phyloP scores from a whole-genome alignment of 805 yeast species.

The Geotrichum ghanense region DNA sequence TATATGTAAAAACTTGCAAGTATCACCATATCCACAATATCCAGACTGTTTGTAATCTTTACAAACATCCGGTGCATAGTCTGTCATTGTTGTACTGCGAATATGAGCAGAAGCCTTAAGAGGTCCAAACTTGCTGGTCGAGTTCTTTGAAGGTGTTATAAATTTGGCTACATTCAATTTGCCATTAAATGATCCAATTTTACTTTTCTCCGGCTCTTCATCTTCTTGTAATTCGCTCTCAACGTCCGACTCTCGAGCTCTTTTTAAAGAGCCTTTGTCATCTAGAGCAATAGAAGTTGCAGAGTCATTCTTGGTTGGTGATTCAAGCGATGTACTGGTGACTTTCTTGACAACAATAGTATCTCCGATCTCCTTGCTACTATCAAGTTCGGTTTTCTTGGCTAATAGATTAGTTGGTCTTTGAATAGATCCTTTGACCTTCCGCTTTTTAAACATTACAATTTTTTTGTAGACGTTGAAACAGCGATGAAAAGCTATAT shows the following conservation, averaged over 20 bases:
- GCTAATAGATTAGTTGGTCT: background rate
- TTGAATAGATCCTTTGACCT: background rate
- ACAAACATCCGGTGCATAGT: slow-evolving; percentile 89
- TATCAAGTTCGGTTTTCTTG: background rate
- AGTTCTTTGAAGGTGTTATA: background rate
- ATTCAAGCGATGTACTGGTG: no score
- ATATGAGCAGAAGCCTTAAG: slow-evolving; percentile 35
- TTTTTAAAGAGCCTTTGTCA: no score
- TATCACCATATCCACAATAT: slow-evolving; percentile 94
- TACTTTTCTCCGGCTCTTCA: background rate
- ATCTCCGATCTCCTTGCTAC: background rate
- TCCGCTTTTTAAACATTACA: background rate
- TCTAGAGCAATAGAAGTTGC: no score
- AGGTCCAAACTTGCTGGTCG: slow-evolving; percentile 25
- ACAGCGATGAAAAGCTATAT: no score
- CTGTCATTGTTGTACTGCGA: slow-evolving; percentile 57
- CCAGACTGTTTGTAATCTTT: slow-evolving; percentile 88
- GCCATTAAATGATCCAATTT: background rate
- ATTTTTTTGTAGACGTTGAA: background rate
- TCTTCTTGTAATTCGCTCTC: background rate
- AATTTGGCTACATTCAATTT: background rate
- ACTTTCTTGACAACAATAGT: no score
- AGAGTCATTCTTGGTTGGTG: no score
- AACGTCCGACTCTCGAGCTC: no score
- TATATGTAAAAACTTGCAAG: slow-evolving; percentile 87